Conservation (phyloP, 192 early-diverging fungal species). For the Gryganskiella cystojenkinii region DNA sequence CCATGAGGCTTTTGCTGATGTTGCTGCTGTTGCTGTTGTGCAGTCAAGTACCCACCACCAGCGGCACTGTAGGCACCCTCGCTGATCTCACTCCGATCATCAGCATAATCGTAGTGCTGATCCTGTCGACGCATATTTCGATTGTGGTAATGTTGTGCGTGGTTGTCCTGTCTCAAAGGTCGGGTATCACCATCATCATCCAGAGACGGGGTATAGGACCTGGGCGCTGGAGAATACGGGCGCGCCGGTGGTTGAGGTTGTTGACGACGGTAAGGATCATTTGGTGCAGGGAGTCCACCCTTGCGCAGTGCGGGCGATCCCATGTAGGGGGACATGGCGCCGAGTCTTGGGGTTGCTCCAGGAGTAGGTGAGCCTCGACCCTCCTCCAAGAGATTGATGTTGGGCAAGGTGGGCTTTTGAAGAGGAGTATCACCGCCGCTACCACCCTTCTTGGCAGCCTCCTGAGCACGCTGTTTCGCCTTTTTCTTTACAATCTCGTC, state of each 20-base stretch:
- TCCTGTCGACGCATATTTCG: constrained; percentile 38
- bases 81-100: constrained; percentile 42
- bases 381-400: constrained; percentile 44
- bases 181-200: constrained; percentile 43
- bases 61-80: constrained; percentile 30
- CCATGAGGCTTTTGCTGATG: constrained; percentile 12
- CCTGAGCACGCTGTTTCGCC: constrained; percentile 53
- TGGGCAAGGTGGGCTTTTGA: constrained; percentile 49
- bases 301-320: constrained; percentile 44
- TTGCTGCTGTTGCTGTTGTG: constrained; percentile 7
- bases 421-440: constrained; percentile 28
- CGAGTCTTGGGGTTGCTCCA: constrained; percentile 25
- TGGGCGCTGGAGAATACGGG: constrained; percentile 40
- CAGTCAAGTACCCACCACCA: constrained; percentile 14
- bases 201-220: constrained; percentile 41
- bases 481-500: constrained; percentile 66
- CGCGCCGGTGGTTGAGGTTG: constrained; percentile 32
- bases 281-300: constrained; percentile 21
- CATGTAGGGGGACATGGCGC: constrained; percentile 29
- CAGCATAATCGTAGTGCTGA: constrained; percentile 40
- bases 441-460: constrained; percentile 30
- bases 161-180: constrained; percentile 46
- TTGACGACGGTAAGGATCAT: constrained; percentile 47
- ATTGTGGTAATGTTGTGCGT: constrained; percentile 48
- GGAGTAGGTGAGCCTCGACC: constrained; percentile 23